Conservation (phyloP, 1,139 yeast species). For the Yueomyces sp. region DNA sequence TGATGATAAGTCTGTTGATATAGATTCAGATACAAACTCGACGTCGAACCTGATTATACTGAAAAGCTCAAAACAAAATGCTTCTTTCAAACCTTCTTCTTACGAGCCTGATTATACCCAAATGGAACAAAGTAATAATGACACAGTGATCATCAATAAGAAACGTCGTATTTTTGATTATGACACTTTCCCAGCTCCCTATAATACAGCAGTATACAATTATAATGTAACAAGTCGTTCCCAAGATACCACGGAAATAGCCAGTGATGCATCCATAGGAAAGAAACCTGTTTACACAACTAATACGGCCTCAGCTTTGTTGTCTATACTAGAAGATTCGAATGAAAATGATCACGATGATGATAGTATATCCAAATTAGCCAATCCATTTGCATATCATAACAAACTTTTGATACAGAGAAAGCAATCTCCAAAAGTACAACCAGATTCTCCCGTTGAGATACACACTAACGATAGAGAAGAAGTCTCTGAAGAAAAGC, state of each 20-base stretch:
- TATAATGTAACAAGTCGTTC: slow-evolving; percentile 6
- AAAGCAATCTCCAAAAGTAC: too few species aligned
- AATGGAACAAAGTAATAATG: slow-evolving; percentile 10
- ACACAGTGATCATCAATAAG: slow-evolving; percentile 2
- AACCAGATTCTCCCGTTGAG: too few species aligned
- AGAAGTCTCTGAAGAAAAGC: too few species aligned
- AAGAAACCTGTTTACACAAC: not conserved
- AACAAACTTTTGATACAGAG: not conserved
- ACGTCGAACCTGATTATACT: slow-evolving; percentile 4
- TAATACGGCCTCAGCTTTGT: slow-evolving; percentile 51
- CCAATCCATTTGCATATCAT: slow-evolving; percentile 41
- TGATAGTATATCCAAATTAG: slow-evolving; percentile 20
- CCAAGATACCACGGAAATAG: too few species aligned
- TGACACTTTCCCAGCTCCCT: slow-evolving; percentile 55
- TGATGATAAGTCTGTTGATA: slow-evolving; percentile 3
- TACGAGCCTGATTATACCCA: slow-evolving; percentile 22
- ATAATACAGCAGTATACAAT: slow-evolving; percentile 33
- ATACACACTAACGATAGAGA: too few species aligned
- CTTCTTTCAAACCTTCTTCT: slow-evolving; percentile 21
- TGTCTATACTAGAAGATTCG: slow-evolving; percentile 46
- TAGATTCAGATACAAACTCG: not conserved
- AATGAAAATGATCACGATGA: slow-evolving; percentile 13
- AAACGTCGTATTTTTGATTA: slow-evolving; percentile 40
- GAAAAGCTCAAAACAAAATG: slow-evolving; percentile 6
- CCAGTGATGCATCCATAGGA: too few species aligned